Evolutionary conservation across 2,329 filamentous ascomycete species (phyloP).

Genomic region (Botrytis sinoallii): DNA sequence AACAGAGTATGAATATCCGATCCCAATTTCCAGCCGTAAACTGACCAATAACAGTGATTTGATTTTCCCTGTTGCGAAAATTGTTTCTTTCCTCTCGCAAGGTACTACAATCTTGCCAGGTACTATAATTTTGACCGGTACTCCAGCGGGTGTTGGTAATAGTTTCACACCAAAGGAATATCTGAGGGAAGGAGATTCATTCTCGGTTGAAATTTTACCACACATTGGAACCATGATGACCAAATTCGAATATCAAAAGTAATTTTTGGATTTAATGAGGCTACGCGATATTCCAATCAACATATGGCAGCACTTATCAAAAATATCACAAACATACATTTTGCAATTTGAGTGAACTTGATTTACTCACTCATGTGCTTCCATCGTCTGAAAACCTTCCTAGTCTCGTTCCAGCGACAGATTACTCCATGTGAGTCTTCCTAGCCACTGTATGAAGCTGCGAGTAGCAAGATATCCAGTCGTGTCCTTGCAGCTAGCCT

Average conservation of each 20-base stretch:
- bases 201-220: slow-evolving; percentile 48
- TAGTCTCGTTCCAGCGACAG: background rate
- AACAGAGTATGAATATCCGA: slow-evolving; percentile 39
- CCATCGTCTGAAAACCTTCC: background rate
- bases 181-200: slow-evolving; percentile 46
- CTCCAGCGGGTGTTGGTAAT: slow-evolving; percentile 41
- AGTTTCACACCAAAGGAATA: slow-evolving; percentile 41
- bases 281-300: background rate
- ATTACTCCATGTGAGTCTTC: background rate
- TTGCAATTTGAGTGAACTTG: background rate
- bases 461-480: background rate
- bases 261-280: background rate
- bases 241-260: slow-evolving; percentile 41
- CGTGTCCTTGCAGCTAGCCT: background rate
- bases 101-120: slow-evolving; percentile 46
- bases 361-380: background rate
- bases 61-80: slow-evolving; percentile 47
- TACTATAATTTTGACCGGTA: slow-evolving; percentile 47
- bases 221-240: slow-evolving; percentile 49
- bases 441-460: slow-evolving; percentile 10
- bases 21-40: background rate
- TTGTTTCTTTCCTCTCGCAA: slow-evolving; percentile 42
- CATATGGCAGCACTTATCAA: background rate
- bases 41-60: slow-evolving; percentile 39
- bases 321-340: background rate